Percentiles rank a stretch among this genome's conserved stretches.
These are phyloP conservation scores for Stachybotrys chartarum DNA, from an alignment of 2,329 filamentous ascomycete species.

Conservation along the genomic window DNA sequence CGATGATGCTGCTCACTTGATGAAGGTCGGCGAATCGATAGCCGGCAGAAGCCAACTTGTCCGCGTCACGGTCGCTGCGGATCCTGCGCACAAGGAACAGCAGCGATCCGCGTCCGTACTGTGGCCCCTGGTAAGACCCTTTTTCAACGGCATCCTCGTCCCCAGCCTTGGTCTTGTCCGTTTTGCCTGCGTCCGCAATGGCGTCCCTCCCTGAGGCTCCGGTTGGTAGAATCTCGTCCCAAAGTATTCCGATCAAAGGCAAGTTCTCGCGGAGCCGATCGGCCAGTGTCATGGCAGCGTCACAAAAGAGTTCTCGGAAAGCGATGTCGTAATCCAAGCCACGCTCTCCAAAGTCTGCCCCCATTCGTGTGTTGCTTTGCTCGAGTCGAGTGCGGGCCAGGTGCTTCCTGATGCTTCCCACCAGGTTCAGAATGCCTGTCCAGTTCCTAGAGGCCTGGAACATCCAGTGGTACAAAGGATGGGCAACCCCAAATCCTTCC, in stretches of 20 bases:
- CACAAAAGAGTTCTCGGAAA: slow-evolving; percentile 78
- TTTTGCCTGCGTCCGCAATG: not conserved
- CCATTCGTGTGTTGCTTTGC: slow-evolving; percentile 23
- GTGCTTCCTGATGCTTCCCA: slow-evolving; percentile 67
- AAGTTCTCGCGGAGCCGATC: slow-evolving; percentile 57
- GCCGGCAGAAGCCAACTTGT: slow-evolving; percentile 60
- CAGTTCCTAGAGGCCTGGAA: slow-evolving; percentile 77
- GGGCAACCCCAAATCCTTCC: slow-evolving; percentile 68
- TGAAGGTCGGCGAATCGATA: slow-evolving; percentile 69
- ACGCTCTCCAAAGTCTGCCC: slow-evolving; percentile 51
- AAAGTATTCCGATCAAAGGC: slow-evolving; percentile 59
- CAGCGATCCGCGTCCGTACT: slow-evolving; percentile 65
- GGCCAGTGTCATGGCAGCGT: slow-evolving; percentile 69
- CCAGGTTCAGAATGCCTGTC: slow-evolving; percentile 57
- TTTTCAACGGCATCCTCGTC: slow-evolving; percentile 34
- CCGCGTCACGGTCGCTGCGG: slow-evolving; percentile 48
- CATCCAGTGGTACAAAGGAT: slow-evolving; percentile 82
- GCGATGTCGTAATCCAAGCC: slow-evolving; percentile 66
- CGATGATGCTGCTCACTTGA: slow-evolving; percentile 62
- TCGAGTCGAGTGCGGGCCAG: slow-evolving; percentile 39
- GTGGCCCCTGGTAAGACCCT: slow-evolving; percentile 18
- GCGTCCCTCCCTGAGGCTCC: slow-evolving; percentile 26
- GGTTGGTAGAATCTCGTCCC: slow-evolving; percentile 68
- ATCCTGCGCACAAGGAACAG: slow-evolving; percentile 70
- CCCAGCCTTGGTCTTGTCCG: slow-evolving; percentile 10